Percentiles rank a stretch among this genome's conserved stretches.
Conservation (phyloP, 2,329 filamentous ascomycete genomes). For the Alternaria infectoria region DNA sequence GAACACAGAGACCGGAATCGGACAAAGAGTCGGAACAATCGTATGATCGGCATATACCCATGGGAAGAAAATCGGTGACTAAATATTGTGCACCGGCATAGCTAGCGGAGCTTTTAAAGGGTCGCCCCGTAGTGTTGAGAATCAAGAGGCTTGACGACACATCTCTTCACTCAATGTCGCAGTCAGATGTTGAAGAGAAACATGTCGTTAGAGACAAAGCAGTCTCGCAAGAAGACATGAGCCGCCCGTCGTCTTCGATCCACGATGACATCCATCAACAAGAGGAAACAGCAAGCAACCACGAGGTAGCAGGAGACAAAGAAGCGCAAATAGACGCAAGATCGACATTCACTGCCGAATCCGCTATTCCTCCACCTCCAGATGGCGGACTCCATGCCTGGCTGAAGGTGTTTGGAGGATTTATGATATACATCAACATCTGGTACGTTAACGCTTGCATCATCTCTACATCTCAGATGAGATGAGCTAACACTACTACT, state of each 20-base stretch:
- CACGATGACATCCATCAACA: neutral
- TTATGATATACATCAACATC: conserved; percentile 49
- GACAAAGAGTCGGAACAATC: neutral
- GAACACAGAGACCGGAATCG: neutral
- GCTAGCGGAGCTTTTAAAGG: neutral
- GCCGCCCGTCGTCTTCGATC: conserved; percentile 16
- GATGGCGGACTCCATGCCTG: conserved; percentile 49
- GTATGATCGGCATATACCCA: neutral
- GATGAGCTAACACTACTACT: neutral
- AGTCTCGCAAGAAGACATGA: conserved; percentile 22
- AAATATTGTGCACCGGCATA: neutral
- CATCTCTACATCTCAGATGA: neutral
- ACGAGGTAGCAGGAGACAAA: conserved; percentile 10
- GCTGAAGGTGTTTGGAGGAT: conserved; percentile 48
- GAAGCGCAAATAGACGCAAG: conserved; percentile 27
- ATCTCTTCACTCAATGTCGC: conserved; percentile 14
- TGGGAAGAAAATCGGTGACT: neutral
- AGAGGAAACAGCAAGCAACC: conserved; percentile 2
- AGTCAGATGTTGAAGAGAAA: conserved; percentile 23
- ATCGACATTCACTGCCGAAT: conserved; percentile 29
- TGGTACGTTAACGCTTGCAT: conserved; percentile 29
- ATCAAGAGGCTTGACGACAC: neutral
- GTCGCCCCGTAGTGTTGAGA: neutral
- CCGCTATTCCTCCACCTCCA: conserved; percentile 40
- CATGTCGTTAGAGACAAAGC: conserved; percentile 16